Conservation (phyloP, 2,329 filamentous ascomycete genomes). For the Podosphaera fusca region DNA sequence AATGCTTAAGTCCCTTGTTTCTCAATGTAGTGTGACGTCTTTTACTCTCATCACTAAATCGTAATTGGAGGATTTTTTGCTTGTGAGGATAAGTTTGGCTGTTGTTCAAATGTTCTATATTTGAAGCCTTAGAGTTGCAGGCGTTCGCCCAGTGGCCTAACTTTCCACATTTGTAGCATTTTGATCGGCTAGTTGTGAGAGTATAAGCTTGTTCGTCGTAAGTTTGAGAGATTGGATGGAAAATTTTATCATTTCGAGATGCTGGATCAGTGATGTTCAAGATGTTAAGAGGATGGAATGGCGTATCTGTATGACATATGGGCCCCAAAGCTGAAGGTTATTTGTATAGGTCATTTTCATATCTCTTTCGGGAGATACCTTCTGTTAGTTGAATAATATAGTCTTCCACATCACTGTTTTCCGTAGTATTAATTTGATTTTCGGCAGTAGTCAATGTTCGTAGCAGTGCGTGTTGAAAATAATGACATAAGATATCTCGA, state of each 20-base stretch:
- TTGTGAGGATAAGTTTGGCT: neutral
- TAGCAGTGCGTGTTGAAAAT: neutral
- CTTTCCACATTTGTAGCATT: neutral
- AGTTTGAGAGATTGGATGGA: neutral
- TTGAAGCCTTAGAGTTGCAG: neutral
- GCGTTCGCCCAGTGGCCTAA: neutral
- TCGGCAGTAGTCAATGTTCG: neutral
- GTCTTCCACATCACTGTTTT: neutral
- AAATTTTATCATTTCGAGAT: neutral
- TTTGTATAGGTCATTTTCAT: neutral
- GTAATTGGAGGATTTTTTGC: neutral
- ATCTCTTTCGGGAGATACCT: neutral
- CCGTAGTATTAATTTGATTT: neutral
- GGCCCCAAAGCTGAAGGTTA: neutral
- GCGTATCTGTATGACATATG: neutral
- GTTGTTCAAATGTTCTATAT: neutral
- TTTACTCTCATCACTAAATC: too few relatives aligned
- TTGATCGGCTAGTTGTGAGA: neutral
- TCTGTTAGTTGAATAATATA: neutral
- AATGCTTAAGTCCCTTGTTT: too few relatives aligned
- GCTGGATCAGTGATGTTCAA: neutral
- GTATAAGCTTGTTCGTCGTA: neutral
- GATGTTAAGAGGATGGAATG: neutral
- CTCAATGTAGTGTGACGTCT: too few relatives aligned
- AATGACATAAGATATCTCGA: neutral